Percentiles rank a stretch among this genome's conserved stretches.
These are phyloP conservation scores for Dorcoceras hygrometricum DNA, from an alignment of 257 asterid species.

Conservation along the genomic window DNA sequence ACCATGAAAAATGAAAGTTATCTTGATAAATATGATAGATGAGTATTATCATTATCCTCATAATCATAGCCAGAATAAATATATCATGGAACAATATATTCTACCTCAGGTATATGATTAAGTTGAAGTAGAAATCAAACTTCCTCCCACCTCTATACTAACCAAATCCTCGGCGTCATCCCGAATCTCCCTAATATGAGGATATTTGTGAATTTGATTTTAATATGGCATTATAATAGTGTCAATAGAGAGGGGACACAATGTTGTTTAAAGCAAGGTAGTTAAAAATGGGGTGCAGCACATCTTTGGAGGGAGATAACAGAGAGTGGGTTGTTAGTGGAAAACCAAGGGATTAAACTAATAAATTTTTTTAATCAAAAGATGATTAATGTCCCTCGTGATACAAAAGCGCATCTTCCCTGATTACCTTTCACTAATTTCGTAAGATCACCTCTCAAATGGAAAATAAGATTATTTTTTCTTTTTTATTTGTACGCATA, in stretches of 20 bases:
- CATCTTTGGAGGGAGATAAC: conserved; percentile 29
- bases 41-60: too few relatives aligned
- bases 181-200: too few relatives aligned
- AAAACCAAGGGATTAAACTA: conserved; percentile 29
- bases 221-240: conserved; percentile 44
- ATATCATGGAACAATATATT: too few relatives aligned
- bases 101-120: too few relatives aligned
- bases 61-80: too few relatives aligned
- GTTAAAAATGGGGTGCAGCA: conserved; percentile 34
- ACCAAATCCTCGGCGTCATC: too few relatives aligned
- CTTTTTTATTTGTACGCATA: neutral
- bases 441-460: neutral
- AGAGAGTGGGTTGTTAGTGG: conserved; percentile 52
- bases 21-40: too few relatives aligned
- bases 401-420: conserved; percentile 6
- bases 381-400: conserved; percentile 22
- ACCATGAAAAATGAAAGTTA: too few relatives aligned
- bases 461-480: neutral
- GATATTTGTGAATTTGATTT: neutral
- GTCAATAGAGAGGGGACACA: conserved; percentile 52
- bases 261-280: conserved; percentile 50
- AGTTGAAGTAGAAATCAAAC: too few relatives aligned
- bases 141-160: too few relatives aligned
- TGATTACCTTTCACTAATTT: conserved; percentile 26
- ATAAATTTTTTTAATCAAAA: conserved; percentile 30